Base-by-base conservation (phyloP, 2,329 filamentous ascomycete genomes). In the Basipetospora chlamydospora region DNA sequence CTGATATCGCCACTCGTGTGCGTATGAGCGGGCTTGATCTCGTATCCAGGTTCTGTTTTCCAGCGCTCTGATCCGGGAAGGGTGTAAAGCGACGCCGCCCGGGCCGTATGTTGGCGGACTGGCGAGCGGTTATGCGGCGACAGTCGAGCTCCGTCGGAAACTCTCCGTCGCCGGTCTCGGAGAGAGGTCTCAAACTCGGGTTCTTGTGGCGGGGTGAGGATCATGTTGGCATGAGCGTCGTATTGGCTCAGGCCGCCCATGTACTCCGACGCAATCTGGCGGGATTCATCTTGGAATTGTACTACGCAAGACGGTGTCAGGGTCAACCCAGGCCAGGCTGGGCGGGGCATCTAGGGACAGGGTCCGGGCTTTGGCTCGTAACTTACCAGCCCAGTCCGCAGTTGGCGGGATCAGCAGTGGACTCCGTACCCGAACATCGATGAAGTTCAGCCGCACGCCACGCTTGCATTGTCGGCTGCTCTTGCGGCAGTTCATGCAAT, bases 231-330 rank as follows among this genome's bases (percentile, higher is more conserved):
- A 11, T 22, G 20, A 3, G 38, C 64, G 17, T 76, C 67, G 56
- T 95, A 95, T 43, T 74, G 75, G 44, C 74, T 71, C 17, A 78
- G 59, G 0, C 88, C 88, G 4, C 84, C 86, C 37, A 73, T 67
- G 54, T 96, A 96, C 53, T 94, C 86, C 1, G 82, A 88, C 6
- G 88, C 88, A 54, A 95, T 92, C 32, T 81, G 70, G 21, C 86
- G 72, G 16, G 87, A 95, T 52, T 96, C 86, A 51, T 95, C 88
- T 48, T 80, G 70, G 46, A 96, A 95, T 36, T 73, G 67, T 11
- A 95, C 74, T 70, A 11, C 22, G 28, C 48, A 30, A 5, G 11
- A 6, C n/a, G 7, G 15, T 33, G 9, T 30, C 13, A 28, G 6
- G n/a, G n/a, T n/a, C n/a, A n/a, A n/a, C n/a, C n/a, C n/a, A n/a